These are phyloP conservation scores for Lablab purpureus DNA, from an alignment of 306 rosid species.

Conservation along the genomic window DNA sequence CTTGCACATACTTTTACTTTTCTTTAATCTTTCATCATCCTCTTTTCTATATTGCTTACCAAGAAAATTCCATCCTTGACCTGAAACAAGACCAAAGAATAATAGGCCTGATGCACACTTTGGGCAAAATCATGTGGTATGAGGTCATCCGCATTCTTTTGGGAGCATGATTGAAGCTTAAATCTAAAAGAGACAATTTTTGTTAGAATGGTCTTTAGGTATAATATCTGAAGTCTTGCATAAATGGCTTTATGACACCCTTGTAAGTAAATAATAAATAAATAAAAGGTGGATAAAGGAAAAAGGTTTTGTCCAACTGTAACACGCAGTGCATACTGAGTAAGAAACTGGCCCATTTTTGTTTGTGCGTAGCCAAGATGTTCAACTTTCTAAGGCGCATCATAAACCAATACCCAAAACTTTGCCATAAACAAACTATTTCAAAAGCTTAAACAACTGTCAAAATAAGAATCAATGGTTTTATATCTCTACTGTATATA, in stretches of 20 bases:
- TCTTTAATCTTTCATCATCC: not conserved
- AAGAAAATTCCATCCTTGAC: not conserved
- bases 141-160: constrained; percentile 27
- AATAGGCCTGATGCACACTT: not conserved
- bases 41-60: not conserved
- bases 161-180: not conserved
- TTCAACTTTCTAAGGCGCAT: not conserved
- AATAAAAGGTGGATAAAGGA: not conserved
- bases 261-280: not conserved
- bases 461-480: not conserved
- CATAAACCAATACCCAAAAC: not conserved
- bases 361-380: not conserved
- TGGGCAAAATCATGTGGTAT: not conserved
- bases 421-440: not conserved
- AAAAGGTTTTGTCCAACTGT: not conserved
- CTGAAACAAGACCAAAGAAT: not conserved
- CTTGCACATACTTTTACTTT: not conserved
- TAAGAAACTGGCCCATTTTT: not conserved
- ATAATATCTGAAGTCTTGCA: not conserved
- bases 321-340: not conserved
- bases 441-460: not conserved
- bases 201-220: not conserved
- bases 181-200: not conserved
- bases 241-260: not conserved
- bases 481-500: not conserved